Base-by-base conservation (phyloP, 1,139 yeast genomes). In the Magnusiomyces suaveolens region DNA sequence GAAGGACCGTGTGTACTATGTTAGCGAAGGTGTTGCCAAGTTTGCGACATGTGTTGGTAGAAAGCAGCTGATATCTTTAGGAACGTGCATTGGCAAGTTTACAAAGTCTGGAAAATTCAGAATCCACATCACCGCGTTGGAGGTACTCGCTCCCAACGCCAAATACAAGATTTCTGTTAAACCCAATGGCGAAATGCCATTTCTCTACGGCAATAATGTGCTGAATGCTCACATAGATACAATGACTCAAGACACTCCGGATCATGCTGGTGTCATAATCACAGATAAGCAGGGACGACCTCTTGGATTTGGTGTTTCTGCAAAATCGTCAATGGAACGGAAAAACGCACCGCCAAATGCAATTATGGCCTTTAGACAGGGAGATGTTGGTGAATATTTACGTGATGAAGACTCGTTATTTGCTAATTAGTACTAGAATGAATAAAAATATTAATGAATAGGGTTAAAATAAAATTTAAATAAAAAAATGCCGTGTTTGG, bases 111-210 rank as follows among this genome's bases (percentile, higher is more conserved):
- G 97, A 36, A 94, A 92, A 72, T 92, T 92, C 75, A 82, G 96
- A 71, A 76, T 92, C 61, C 99, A 92, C 69, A 84, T 94, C 59
- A 92, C 98, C n/a, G 78, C 97, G 3, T 78, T 92, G 61, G 83
- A 87, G 54, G 79, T 87, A 61, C 73, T 92, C 57, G 83, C 96
- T 3, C 84, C 87, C 64, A 84, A 84, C 68, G 97, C 98, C 51
- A 88, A 87, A 69, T 89, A 84, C 74, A 92, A 92, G 73, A 77
- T 92, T 48, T 94, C 98, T 98, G 88, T 92, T 72, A 94, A 94
- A 71, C 82, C 82, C 53, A 92, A 92, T 66, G 98, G 98, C 63
- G 99, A 92, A 72, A 94, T 94, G 98, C 97, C 98, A 10, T 94
- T 84, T 69, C 75, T 92, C 60, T 92, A 94, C 66, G 99, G 99